Evolutionary conservation across 2,329 filamentous ascomycete species (phyloP), one percentile per base, ranked within the genome.

Genomic region (Aspergillus fructus): DNA sequence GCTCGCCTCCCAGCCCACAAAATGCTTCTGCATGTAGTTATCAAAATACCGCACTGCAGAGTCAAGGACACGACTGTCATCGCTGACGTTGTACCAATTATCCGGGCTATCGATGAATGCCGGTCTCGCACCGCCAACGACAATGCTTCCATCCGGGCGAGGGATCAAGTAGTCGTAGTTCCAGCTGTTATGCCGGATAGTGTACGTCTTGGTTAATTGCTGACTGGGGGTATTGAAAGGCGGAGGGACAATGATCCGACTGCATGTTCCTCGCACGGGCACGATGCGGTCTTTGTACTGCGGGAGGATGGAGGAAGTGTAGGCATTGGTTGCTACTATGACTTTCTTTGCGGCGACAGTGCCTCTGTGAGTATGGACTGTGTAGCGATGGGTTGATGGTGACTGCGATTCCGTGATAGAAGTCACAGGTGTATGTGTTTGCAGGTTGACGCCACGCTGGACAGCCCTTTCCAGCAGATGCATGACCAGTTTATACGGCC

Each of bases 321-420:
- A 96, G 3, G 80, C 93, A 68, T 96, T 96, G 1, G 89, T 93
- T 4, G 90, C 89, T 15, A 96, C 81, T 17, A 96, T 80, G 19
- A 96, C 84, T 34, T 83, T 81, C 12, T 78, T 75, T 1, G 91
- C 80, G 0, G 71, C 70, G 55, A 96, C 81, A 42, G 74, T 77
- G n/a, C 91, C 92, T 21, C 91, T 85, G 0, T 80, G 34, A 0
- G 91, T 96, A 47, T 85, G 78, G 0, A 91, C 76, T 0, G 80
- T 78, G 85, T 89, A 93, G 3, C 68, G 61, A 59, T 11, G 0
- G 27, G 9, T 4, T 11, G 27, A 30, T 4, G 27, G 3, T 30
- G 27, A 30, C 9, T 30, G 27, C 8, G 27, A 30, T 30, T 30
- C 27, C 8, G 15, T 67, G 27, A 78, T 64, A 5, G 57, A 56